These are phyloP conservation scores for Lactarius hengduanensis DNA, from an alignment of 768 basidiomycete species.

Conservation along the genomic window DNA sequence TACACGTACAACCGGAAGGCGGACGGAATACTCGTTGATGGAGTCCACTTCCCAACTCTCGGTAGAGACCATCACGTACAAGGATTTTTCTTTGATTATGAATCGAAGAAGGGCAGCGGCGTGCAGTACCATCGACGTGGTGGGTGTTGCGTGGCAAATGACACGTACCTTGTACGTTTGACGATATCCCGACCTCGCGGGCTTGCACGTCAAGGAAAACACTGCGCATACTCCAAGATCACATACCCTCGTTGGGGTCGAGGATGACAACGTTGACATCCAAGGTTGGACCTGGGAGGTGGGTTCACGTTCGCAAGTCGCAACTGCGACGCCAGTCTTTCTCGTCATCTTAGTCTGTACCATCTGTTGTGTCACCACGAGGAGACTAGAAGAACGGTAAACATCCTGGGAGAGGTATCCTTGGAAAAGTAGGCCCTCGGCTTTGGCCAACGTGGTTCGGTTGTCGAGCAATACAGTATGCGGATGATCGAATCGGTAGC, in stretches of 20 bases:
- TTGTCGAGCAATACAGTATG: neutral
- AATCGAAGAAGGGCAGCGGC: too few species aligned
- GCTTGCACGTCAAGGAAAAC: neutral
- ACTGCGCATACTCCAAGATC: neutral
- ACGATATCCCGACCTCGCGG: conserved; percentile 11
- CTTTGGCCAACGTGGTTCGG: neutral
- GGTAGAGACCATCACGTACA: conserved; percentile 11
- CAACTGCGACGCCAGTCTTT: neutral
- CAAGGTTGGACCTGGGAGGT: too few species aligned
- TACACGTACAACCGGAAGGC: neutral
- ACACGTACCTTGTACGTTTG: conserved; percentile 12
- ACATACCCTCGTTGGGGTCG: neutral
- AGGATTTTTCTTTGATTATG: too few species aligned
- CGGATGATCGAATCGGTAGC: neutral
- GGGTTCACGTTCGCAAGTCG: neutral
- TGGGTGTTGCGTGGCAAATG: neutral
- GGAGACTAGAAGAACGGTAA: neutral
- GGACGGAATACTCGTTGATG: conserved; percentile 2
- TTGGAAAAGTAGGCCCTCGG: neutral
- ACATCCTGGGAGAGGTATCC: neutral
- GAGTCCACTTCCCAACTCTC: conserved; percentile 10
- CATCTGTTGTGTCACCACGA: neutral
- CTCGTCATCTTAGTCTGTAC: too few species aligned
- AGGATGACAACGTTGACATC: neutral
- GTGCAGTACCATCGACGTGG: too few species aligned